phyloP scores from a whole-genome alignment of 805 yeast species.

The Metschnikowia rubicola region DNA sequence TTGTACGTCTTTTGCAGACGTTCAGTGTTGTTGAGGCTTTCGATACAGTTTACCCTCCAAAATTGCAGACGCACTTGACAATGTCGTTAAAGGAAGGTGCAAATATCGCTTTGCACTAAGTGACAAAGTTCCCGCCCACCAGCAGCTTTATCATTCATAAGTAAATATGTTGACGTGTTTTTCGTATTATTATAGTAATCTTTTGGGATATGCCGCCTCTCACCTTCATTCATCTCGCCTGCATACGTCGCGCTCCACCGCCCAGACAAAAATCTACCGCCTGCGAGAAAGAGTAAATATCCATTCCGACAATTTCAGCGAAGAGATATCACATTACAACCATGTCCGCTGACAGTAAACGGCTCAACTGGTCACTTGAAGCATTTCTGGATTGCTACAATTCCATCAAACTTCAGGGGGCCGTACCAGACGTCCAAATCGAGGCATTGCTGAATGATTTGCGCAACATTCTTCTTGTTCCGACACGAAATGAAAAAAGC shows the following conservation, averaged over 20 bases:
- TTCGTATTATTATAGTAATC: no score
- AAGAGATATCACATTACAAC: neutral
- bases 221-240: neutral
- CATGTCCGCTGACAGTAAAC: neutral
- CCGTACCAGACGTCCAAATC: constrained; percentile 5
- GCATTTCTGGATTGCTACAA: constrained; percentile 16
- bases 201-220: neutral
- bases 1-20: constrained; percentile 19
- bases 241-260: neutral
- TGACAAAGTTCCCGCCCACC: no score
- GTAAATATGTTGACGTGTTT: no score
- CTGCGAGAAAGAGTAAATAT: constrained; percentile 1
- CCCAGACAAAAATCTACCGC: neutral
- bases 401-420: constrained; percentile 9
- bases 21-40: constrained; percentile 9
- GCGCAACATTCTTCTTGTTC: constrained; percentile 27
- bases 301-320: neutral
- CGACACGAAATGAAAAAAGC: constrained; percentile 29
- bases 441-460: constrained; percentile 29
- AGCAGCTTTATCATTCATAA: no score
- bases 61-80: constrained; percentile 14
- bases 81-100: constrained; percentile 18
- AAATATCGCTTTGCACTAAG: constrained; percentile 7
- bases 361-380: constrained; percentile 13
- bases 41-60: constrained; percentile 16